Conservation (phyloP, 1,284 basidiomycete genomes). For the Coniferiporia weirii region DNA sequence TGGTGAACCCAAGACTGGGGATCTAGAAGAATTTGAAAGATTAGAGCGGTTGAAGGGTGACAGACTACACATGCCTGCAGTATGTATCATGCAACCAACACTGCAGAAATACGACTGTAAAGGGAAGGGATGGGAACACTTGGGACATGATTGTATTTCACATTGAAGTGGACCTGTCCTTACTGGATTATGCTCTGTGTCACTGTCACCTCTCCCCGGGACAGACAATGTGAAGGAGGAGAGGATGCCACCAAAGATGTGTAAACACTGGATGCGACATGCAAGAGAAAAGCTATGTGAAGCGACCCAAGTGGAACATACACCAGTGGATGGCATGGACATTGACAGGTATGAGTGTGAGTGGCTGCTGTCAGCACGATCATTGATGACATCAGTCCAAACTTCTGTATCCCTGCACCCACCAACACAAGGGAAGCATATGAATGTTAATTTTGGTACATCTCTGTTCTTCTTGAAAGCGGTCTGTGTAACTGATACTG, state of each 20-base stretch:
- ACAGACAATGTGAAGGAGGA: slow-evolving; percentile 32
- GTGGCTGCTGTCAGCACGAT: background rate
- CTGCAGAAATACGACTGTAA: background rate
- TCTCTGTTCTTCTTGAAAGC: background rate
- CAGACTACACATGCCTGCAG: background rate
- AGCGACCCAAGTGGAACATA: background rate
- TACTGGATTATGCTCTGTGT: too few relatives aligned
- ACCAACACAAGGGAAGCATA: slow-evolving; percentile 1
- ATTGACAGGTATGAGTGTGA: slow-evolving; percentile 20
- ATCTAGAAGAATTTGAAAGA: background rate
- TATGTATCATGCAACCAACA: background rate
- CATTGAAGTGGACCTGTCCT: background rate
- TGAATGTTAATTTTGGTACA: slow-evolving; percentile 21
- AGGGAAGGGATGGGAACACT: background rate
- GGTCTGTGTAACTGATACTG: background rate
- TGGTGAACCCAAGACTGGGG: background rate
- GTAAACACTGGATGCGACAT: slow-evolving; percentile 46
- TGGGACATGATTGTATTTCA: slow-evolving; percentile 7
- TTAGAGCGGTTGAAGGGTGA: background rate
- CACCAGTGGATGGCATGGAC: slow-evolving; percentile 20
- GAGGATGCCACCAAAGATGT: slow-evolving; percentile 58
- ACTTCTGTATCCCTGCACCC: background rate
- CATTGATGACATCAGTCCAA: background rate
- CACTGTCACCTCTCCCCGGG: background rate
- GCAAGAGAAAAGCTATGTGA: slow-evolving; percentile 23